These are phyloP conservation scores for Debaryomycetaceae sp. DNA, from an alignment of 1,139 yeast species.

Conservation along the genomic window DNA sequence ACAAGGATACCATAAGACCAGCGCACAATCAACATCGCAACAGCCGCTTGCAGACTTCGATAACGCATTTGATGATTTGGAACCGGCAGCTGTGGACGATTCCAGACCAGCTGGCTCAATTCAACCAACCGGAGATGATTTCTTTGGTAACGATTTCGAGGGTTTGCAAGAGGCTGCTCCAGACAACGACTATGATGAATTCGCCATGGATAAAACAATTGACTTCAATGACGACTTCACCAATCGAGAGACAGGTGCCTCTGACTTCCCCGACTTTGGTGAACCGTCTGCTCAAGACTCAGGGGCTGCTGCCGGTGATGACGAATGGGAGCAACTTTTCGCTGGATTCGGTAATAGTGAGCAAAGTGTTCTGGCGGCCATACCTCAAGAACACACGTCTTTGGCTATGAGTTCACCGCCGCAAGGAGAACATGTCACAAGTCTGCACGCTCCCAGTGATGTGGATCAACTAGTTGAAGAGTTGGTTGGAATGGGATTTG, in stretches of 20 bases:
- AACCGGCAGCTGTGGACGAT: conserved; percentile 32
- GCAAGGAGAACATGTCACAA: conserved; percentile 2
- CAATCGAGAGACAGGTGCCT: conserved; percentile 10
- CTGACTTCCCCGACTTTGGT: conserved; percentile 7
- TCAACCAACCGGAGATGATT: conserved; percentile 17
- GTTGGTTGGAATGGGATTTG: conserved; percentile 87
- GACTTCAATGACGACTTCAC: conserved; percentile 42
- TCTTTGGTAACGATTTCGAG: conserved; percentile 36
- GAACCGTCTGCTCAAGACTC: conserved; percentile 8
- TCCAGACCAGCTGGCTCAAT: conserved; percentile 5
- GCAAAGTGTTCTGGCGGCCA: conserved; percentile 6
- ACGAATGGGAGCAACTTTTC: conserved; percentile 93
- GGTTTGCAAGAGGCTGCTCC: conserved; percentile 42
- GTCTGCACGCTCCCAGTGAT: neutral
- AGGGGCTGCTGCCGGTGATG: conserved; percentile 32
- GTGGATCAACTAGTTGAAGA: conserved; percentile 49
- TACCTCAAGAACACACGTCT: conserved; percentile 5
- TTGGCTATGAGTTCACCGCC: neutral
- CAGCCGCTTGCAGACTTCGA: conserved; percentile 27
- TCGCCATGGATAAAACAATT: conserved; percentile 16
- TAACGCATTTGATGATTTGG: conserved; percentile 34
- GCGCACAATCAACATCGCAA: conserved; percentile 4
- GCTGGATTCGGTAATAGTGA: conserved; percentile 75
- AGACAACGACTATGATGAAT: conserved; percentile 26
- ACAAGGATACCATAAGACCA: conserved; percentile 5